Conservation (phyloP, 2,329 filamentous ascomycete species). For the Endoconidiophora polonica region DNA sequence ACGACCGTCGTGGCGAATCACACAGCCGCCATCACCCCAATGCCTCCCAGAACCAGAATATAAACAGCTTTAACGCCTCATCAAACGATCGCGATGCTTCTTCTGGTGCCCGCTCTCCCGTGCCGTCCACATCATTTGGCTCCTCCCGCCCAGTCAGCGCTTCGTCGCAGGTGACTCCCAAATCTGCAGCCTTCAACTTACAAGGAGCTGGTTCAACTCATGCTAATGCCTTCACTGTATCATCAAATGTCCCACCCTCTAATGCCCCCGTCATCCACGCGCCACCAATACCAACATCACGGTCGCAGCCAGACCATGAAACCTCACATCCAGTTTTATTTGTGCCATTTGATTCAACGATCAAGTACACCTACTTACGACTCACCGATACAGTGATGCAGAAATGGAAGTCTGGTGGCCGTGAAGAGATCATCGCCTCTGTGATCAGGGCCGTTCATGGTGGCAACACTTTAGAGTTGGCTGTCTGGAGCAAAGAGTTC, state of each 20-base stretch:
- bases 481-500: conserved; percentile 69
- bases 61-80: background rate
- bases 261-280: background rate
- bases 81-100: conserved; percentile 3
- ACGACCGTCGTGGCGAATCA: conserved; percentile 37
- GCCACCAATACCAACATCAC: background rate
- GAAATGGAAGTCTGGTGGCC: conserved; percentile 51
- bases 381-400: conserved; percentile 53
- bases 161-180: conserved; percentile 8
- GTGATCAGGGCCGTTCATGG: conserved; percentile 48
- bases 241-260: too few species aligned
- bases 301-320: background rate
- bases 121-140: conserved; percentile 5
- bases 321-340: background rate
- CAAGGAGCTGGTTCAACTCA: conserved; percentile 13
- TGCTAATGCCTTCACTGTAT: conserved; percentile 6
- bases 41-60: background rate
- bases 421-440: conserved; percentile 47
- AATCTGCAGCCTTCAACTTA: conserved; percentile 1
- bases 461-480: conserved; percentile 51
- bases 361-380: conserved; percentile 18
- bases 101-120: conserved; percentile 6
- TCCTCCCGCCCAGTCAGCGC: conserved; percentile 11
- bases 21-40: conserved; percentile 20
- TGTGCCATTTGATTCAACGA: conserved; percentile 3